phyloP scores from a whole-genome alignment of 768 basidiomycete genomes.

The Polyporus arcularius region DNA sequence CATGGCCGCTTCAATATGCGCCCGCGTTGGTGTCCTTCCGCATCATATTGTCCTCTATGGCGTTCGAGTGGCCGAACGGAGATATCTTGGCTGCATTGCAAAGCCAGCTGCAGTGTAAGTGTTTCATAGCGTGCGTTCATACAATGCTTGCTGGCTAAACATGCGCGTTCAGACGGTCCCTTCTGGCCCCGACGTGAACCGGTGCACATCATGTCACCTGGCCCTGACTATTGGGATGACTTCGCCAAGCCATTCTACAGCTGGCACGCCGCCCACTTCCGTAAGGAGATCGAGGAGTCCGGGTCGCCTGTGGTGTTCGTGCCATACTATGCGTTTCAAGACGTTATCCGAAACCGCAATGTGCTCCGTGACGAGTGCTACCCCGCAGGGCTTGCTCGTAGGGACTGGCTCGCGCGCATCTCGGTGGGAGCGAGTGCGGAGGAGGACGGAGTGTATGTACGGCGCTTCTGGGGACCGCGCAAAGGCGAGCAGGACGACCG shows the following conservation, averaged over 20 bases:
- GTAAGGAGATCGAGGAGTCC: neutral
- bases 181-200: no score
- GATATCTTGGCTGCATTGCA: neutral
- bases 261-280: neutral
- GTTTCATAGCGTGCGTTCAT: neutral
- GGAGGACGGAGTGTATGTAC: neutral
- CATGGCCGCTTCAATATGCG: neutral
- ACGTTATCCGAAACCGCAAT: neutral
- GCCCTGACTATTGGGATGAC: neutral
- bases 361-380: neutral
- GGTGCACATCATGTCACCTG: neutral
- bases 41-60: neutral
- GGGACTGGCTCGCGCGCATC: neutral
- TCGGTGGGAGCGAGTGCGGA: neutral
- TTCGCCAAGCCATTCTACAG: neutral
- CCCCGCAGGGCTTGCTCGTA: neutral
- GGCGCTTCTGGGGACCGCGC: neutral
- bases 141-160: neutral
- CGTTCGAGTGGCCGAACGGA: no score
- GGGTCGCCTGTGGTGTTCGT: neutral
- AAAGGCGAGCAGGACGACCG: neutral
- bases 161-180: no score
- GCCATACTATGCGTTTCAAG: neutral
- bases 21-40: neutral
- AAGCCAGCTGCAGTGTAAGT: neutral